Evolutionary conservation across 2,329 filamentous ascomycete genomes (phyloP).

Genomic region (Colletotrichum trifolii): DNA sequence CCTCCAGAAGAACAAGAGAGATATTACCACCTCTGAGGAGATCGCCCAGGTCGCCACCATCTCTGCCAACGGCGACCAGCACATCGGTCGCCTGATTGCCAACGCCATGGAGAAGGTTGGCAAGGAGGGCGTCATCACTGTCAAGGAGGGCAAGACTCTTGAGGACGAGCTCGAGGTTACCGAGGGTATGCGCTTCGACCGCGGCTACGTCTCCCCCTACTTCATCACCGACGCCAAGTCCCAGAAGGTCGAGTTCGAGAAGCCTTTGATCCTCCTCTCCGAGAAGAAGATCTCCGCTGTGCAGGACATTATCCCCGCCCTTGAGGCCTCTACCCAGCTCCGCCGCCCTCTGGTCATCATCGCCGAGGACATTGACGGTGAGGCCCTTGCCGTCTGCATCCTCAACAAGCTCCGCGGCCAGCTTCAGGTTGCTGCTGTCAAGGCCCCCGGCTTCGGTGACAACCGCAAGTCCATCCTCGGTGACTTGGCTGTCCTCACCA

Average conservation of each 20-base stretch:
- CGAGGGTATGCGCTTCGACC: slow-evolving; percentile 99
- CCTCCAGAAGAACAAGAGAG: slow-evolving; percentile 94
- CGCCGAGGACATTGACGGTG: slow-evolving; percentile 98
- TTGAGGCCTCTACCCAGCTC: slow-evolving; percentile 95
- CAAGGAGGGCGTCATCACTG: slow-evolving; percentile 99
- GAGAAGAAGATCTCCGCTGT: slow-evolving; percentile 99
- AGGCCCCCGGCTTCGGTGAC: slow-evolving; percentile 99
- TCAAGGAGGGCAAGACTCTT: slow-evolving; percentile 99
- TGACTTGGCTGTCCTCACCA: slow-evolving; percentile 94
- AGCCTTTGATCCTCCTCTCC: slow-evolving; percentile 96
- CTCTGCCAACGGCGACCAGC: slow-evolving; percentile 94
- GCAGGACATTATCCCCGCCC: slow-evolving; percentile 97
- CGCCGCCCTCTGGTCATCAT: slow-evolving; percentile 98
- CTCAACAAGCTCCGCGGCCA: slow-evolving; percentile 99
- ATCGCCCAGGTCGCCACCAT: slow-evolving; percentile 99
- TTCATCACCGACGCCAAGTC: slow-evolving; percentile 99
- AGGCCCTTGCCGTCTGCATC: slow-evolving; percentile 98
- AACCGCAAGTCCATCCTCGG: slow-evolving; percentile 99
- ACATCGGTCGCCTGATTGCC: slow-evolving; percentile 95
- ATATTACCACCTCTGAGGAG: slow-evolving; percentile 97
- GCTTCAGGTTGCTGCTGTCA: slow-evolving; percentile 97
- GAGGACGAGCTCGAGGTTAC: slow-evolving; percentile 98
- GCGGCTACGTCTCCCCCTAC: slow-evolving; percentile 97
- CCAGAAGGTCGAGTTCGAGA: slow-evolving; percentile 99
- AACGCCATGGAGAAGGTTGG: slow-evolving; percentile 99